A percentile compares a stretch with the other conserved stretches of the same genome.
phyloP scores from a whole-genome alignment of 495 filamentous ascomycete species.

The Neurospora africana region DNA sequence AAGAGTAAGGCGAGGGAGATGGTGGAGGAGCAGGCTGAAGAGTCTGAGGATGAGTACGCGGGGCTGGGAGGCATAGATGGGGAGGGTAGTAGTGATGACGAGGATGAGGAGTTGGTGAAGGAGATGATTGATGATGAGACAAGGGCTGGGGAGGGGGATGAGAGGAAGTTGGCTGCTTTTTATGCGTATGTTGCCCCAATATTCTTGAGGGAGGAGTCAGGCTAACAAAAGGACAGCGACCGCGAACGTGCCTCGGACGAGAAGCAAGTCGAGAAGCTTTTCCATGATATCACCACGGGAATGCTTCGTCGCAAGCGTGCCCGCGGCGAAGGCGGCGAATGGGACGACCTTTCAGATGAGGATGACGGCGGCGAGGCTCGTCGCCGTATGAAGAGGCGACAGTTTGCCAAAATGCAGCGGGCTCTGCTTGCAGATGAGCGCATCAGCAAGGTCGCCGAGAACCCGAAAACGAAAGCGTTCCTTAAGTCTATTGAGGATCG shows the following conservation, averaged over 20 bases:
- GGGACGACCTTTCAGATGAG: constrained; percentile 74
- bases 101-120: constrained; percentile 45
- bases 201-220: background rate
- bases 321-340: constrained; percentile 41
- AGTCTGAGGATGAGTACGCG: constrained; percentile 97
- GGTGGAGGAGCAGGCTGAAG: constrained; percentile 86
- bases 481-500: constrained; percentile 79
- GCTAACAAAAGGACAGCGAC: constrained; percentile 36
- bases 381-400: constrained; percentile 68
- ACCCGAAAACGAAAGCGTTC: constrained; percentile 85
- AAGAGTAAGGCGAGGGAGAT: constrained; percentile 81
- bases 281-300: constrained; percentile 84
- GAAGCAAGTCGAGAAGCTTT: constrained; percentile 77
- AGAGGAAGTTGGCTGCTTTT: constrained; percentile 70
- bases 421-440: constrained; percentile 85
- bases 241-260: constrained; percentile 62
- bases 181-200: constrained; percentile 59
- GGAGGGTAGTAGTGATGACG: constrained; percentile 68
- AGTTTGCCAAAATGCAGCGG: constrained; percentile 87
- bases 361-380: constrained; percentile 73
- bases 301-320: constrained; percentile 63
- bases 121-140: constrained; percentile 82
- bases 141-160: constrained; percentile 60
- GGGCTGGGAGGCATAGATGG: constrained; percentile 85
- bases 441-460: constrained; percentile 77